Base-by-base conservation (phyloP, 1,139 yeast species). In the Saccharomyces hybrid region DNA sequence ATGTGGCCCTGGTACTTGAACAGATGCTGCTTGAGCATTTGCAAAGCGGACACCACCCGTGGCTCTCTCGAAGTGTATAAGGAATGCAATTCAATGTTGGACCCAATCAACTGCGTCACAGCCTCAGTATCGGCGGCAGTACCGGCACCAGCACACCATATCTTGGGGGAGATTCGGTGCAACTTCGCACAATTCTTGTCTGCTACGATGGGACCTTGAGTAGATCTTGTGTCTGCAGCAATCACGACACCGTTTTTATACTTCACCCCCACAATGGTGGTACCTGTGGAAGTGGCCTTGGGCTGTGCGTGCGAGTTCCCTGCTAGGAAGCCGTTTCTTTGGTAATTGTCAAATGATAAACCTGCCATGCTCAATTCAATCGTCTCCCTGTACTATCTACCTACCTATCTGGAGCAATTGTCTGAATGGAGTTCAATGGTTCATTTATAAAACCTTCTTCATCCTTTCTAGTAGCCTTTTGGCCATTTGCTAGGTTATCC, bases 101-200 rank as follows among this genome's bases (percentile, higher is more conserved):
- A 88, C 31, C 91, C 83, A 64, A 90, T 90, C 68, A 93, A 78
- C 71, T 89, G 96, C 5, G 99, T 93, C 5, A 95, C 96, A 0
- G 98, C 97, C 70, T 93, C 98, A 9, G 97, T 93, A 70, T 93
- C 99, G n/a, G 99, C 99, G 48, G 99, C 99, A 20, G 99, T 93
- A 71, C 99, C 99, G 4, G 99, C 99, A 65, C 99, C 99, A 53
- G 97, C 97, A 82, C 98, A 93, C 99, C 99, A 93, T 67, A 93
- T 93, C 68, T 80, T 81, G 11, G 99, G 97, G 2, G 97, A 81
- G 64, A 93, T 81, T 65, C 96, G 77, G 74, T 93, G 99, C 60
- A 93, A 78, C 74, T 93, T 93, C 70, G 91, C 97, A 78, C 98
- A 91, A 76, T 93, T 93, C 76, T 93, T 91, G 74, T 93, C 98